phyloP scores from a whole-genome alignment of 2,329 filamentous ascomycete genomes.

The Apiospora hydei region DNA sequence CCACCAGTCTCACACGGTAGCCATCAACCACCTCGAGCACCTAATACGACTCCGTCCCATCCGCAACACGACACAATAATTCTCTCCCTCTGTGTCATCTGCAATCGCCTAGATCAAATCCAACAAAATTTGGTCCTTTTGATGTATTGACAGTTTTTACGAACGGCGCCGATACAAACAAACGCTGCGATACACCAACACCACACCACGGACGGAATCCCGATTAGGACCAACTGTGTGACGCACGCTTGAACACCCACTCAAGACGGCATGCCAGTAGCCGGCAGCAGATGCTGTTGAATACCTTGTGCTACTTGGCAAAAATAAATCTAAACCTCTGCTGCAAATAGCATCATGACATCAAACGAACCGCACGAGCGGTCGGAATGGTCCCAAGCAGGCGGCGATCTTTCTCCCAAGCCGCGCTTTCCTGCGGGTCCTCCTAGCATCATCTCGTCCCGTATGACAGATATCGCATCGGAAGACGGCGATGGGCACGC shows the following conservation, averaged over 20 bases:
- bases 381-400: slow-evolving; percentile 42
- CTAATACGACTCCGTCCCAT: neutral
- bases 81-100: neutral
- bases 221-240: neutral
- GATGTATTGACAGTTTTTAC: neutral
- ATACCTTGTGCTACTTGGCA: neutral
- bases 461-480: slow-evolving; percentile 71
- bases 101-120: neutral
- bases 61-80: neutral
- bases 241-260: neutral
- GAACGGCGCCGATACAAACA: neutral
- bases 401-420: slow-evolving; percentile 45
- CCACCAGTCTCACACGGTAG: neutral
- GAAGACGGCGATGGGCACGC: slow-evolving; percentile 58
- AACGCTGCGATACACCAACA: slow-evolving; percentile 1
- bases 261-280: slow-evolving; percentile 10
- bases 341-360: neutral
- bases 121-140: neutral
- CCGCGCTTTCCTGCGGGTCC: slow-evolving; percentile 56
- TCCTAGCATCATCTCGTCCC: slow-evolving; percentile 74
- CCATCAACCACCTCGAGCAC: slow-evolving; percentile 1
- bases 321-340: neutral
- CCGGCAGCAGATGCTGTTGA: slow-evolving; percentile 9
- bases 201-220: neutral
- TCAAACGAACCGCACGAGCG: slow-evolving; percentile 18